Conservation (phyloP, 1,284 basidiomycete genomes). For the Cerrena zonata region DNA sequence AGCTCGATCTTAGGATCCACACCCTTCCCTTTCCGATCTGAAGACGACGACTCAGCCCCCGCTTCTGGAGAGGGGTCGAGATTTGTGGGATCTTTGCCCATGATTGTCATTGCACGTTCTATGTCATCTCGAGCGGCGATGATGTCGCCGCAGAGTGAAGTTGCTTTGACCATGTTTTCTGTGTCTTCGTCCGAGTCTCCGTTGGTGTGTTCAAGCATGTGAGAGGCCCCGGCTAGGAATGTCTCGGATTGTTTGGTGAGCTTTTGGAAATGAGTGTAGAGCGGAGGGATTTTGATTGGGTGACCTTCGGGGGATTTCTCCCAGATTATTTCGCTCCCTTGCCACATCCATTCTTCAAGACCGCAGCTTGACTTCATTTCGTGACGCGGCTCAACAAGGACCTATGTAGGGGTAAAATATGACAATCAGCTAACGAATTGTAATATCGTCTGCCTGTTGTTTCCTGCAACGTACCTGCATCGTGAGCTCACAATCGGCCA, state of each 20-base stretch:
- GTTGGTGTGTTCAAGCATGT: constrained; percentile 29
- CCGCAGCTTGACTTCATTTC: constrained; percentile 36
- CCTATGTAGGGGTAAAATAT: too few relatives aligned
- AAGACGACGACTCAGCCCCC: not conserved
- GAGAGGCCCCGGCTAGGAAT: constrained; percentile 42
- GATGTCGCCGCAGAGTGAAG: constrained; percentile 47
- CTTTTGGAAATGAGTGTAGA: constrained; percentile 49
- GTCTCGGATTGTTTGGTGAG: constrained; percentile 46
- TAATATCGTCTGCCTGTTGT: not conserved
- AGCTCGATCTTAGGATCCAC: constrained; percentile 26
- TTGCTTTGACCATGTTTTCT: constrained; percentile 41
- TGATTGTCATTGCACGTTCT: constrained; percentile 39
- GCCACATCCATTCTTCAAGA: constrained; percentile 45
- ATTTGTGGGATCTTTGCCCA: constrained; percentile 26
- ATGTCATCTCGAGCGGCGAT: constrained; percentile 44
- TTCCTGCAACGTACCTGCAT: constrained; percentile 28
- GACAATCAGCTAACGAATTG: not conserved
- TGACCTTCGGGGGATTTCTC: constrained; percentile 20
- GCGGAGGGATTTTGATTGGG: constrained; percentile 33
- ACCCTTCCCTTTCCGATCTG: constrained; percentile 22
- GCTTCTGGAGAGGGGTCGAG: constrained; percentile 3
- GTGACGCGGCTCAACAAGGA: constrained; percentile 37
- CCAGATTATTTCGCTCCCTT: constrained; percentile 37
- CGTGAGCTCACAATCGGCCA: constrained; percentile 48
- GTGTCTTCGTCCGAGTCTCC: constrained; percentile 35